These are phyloP conservation scores for Saitozyma sp. DNA, from an alignment of 768 basidiomycete genomes.

Conservation along the genomic window DNA sequence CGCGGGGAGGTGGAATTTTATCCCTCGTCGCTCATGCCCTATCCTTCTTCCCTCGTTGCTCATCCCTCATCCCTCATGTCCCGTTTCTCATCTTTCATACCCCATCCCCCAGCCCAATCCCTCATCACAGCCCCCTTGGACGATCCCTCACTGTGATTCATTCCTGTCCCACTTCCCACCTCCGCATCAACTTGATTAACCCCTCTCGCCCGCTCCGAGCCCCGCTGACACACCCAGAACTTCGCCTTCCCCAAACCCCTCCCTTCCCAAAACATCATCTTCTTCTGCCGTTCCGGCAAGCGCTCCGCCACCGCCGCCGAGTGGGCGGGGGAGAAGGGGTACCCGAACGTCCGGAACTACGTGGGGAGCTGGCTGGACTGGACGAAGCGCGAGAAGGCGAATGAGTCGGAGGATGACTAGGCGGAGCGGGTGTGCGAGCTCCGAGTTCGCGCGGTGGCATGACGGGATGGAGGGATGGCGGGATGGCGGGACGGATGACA, in stretches of 20 bases:
- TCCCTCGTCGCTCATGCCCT: too few species aligned
- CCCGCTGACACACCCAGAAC: slow-evolving; percentile 25
- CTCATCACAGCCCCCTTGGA: too few species aligned
- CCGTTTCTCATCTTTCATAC: too few species aligned
- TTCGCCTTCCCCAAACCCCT: slow-evolving; percentile 54
- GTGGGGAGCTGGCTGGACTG: slow-evolving; percentile 87
- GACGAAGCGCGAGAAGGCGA: slow-evolving; percentile 58
- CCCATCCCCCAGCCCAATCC: too few species aligned
- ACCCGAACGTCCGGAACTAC: slow-evolving; percentile 72
- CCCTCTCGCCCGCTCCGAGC: slow-evolving; percentile 56
- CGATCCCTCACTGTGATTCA: too few species aligned
- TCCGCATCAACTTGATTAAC: slow-evolving; percentile 62
- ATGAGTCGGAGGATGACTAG: slow-evolving; percentile 38
- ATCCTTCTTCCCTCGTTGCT: too few species aligned
- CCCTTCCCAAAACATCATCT: slow-evolving; percentile 68
- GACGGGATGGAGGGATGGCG: too few species aligned
- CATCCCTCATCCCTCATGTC: too few species aligned
- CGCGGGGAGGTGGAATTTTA: too few species aligned
- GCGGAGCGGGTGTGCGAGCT: neutral
- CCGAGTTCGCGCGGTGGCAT: too few species aligned
- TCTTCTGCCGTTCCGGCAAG: slow-evolving; percentile 88
- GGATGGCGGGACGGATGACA: too few species aligned
- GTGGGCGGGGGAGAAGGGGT: slow-evolving; percentile 77
- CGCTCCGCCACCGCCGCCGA: slow-evolving; percentile 79
- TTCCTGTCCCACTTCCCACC: slow-evolving; percentile 25